These are phyloP conservation scores for Lasiodiplodia citricola DNA, from an alignment of 2,329 filamentous ascomycete genomes.

Conservation along the genomic window DNA sequence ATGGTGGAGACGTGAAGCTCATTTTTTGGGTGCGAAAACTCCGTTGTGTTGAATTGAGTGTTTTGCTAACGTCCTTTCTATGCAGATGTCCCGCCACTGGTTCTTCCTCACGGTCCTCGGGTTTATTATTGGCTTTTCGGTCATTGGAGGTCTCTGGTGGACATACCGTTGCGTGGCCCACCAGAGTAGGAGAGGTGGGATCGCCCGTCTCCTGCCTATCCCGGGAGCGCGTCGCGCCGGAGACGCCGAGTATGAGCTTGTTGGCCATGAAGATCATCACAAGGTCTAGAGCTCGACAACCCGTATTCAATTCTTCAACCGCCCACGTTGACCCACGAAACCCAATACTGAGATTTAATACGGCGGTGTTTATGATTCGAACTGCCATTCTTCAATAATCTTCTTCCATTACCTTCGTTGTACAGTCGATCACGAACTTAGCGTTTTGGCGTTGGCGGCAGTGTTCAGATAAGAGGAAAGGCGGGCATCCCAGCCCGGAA, in stretches of 20 bases:
- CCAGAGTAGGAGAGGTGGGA: conserved; percentile 15
- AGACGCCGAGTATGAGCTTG: conserved; percentile 26
- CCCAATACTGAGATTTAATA: conserved; percentile 5
- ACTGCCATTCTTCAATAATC: conserved; percentile 11
- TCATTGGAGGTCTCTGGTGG: conserved; percentile 60
- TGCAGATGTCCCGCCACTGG: conserved; percentile 60
- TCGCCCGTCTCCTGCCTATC: conserved; percentile 20
- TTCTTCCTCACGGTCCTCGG: conserved; percentile 60
- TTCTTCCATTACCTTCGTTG: conserved; percentile 12
- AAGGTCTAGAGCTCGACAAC: conserved; percentile 3
- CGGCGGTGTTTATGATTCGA: background rate
- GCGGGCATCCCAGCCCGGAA: background rate
- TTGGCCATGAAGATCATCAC: conserved; percentile 15
- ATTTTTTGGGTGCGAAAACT: conserved; percentile 64
- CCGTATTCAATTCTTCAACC: background rate
- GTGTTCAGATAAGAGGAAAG: conserved; percentile 14
- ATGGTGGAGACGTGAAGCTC: conserved; percentile 65
- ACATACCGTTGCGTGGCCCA: conserved; percentile 50
- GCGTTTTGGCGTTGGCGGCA: conserved; percentile 8
- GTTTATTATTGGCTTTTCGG: conserved; percentile 57
- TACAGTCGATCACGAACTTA: conserved; percentile 13
- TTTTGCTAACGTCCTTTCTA: conserved; percentile 1
- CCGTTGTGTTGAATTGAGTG: background rate
- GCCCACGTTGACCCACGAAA: conserved; percentile 2
- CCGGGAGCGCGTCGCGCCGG: background rate